phyloP scores from a whole-genome alignment of 495 filamentous ascomycete genomes.

The Daldinia vernicosa region DNA sequence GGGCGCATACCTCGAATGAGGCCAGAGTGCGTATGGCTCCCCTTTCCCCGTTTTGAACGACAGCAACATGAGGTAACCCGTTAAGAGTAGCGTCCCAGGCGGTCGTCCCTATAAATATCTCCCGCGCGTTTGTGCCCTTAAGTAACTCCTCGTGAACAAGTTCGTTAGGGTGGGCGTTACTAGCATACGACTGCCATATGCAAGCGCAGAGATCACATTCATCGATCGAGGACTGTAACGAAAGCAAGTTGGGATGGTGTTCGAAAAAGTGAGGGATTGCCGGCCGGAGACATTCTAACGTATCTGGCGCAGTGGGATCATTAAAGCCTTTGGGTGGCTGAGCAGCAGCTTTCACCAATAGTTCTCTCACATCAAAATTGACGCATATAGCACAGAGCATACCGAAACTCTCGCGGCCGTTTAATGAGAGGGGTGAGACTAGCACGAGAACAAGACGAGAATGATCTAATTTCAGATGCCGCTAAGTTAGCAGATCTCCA shows the following conservation, averaged over 20 bases:
- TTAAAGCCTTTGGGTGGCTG: constrained; percentile 28
- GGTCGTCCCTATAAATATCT: constrained; percentile 35
- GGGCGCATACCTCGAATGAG: constrained; percentile 41
- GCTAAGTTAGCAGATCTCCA: background rate
- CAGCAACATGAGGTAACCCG: constrained; percentile 37
- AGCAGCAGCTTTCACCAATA: constrained; percentile 30
- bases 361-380: constrained; percentile 30
- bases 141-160: constrained; percentile 27
- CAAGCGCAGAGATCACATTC: constrained; percentile 33
- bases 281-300: constrained; percentile 32
- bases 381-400: constrained; percentile 33
- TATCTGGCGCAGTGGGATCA: constrained; percentile 23
- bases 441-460: background rate
- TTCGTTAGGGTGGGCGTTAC: constrained; percentile 28
- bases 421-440: background rate
- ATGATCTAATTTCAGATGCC: background rate
- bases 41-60: constrained; percentile 24
- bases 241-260: constrained; percentile 26
- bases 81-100: constrained; percentile 35
- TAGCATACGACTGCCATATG: constrained; percentile 37
- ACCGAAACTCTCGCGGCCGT: background rate
- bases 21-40: constrained; percentile 22
- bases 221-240: constrained; percentile 25
- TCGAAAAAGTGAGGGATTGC: constrained; percentile 35
- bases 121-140: constrained; percentile 10